Evolutionary conservation across 2,329 filamentous ascomycete species (phyloP).

Genomic region (Ceratocystis huliohia): DNA sequence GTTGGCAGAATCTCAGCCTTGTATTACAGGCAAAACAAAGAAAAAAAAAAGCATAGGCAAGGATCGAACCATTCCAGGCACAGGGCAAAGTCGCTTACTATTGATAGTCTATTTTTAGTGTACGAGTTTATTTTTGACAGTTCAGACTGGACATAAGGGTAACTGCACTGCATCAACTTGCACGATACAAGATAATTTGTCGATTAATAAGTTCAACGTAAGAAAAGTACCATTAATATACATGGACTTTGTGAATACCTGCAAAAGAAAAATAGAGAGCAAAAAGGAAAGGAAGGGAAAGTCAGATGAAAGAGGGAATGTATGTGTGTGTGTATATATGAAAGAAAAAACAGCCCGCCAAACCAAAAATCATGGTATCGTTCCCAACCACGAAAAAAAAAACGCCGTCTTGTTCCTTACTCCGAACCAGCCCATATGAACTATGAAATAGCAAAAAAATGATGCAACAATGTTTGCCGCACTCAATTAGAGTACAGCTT

Average conservation of each 20-base stretch:
- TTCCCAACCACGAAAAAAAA: background rate
- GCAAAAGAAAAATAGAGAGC: background rate
- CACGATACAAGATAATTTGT: background rate
- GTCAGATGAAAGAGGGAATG: background rate
- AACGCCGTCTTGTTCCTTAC: background rate
- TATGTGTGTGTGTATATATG: background rate
- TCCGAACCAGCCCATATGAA: background rate
- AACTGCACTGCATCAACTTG: background rate
- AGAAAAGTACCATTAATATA: constrained; percentile 3
- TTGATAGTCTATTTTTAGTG: background rate
- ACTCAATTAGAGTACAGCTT: background rate
- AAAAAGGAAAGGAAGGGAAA: background rate
- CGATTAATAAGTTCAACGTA: background rate
- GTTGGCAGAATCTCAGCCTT: background rate
- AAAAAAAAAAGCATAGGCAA: background rate
- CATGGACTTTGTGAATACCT: constrained; percentile 1
- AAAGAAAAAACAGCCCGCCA: background rate
- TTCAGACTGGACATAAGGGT: background rate
- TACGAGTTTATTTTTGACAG: constrained; percentile 3
- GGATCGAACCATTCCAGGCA: constrained; percentile 8
- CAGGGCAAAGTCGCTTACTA: background rate
- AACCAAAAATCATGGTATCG: background rate
- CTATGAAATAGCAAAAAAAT: background rate
- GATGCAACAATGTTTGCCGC: background rate
- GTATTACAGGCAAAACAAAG: background rate